These are phyloP conservation scores for Lodderomyces metapsilosis DNA, from an alignment of 1,139 yeast species.

Conservation along the genomic window DNA sequence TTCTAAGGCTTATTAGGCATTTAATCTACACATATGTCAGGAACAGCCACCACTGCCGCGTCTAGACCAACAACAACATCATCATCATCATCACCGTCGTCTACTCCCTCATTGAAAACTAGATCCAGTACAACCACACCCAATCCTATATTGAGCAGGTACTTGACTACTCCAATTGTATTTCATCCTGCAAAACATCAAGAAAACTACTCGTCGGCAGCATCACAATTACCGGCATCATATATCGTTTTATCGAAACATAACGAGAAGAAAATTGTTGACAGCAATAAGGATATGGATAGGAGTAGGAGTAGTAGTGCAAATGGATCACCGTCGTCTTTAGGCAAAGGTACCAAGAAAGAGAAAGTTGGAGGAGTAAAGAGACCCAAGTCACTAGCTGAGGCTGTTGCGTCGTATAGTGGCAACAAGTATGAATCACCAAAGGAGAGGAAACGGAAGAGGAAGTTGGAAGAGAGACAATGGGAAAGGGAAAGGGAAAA, in stretches of 20 bases:
- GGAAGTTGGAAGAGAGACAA: constrained; percentile 14
- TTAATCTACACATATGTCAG: no score
- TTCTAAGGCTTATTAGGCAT: neutral
- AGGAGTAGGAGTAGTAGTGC: neutral
- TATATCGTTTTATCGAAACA: constrained; percentile 35
- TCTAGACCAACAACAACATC: constrained; percentile 24
- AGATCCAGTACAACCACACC: constrained; percentile 4
- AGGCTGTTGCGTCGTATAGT: constrained; percentile 60
- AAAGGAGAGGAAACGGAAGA: constrained; percentile 33
- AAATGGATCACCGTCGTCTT: no score
- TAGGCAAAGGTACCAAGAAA: no score
- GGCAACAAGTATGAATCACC: constrained; percentile 49
- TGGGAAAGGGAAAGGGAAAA: constrained; percentile 14
- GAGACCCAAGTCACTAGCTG: constrained; percentile 55
- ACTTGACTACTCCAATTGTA: constrained; percentile 56
- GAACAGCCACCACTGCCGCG: neutral
- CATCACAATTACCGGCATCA: constrained; percentile 11
- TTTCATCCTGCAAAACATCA: constrained; percentile 53
- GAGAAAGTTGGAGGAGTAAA: neutral
- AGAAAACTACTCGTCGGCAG: constrained; percentile 23
- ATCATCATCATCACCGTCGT: neutral
- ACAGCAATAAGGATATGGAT: neutral
- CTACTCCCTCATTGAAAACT: neutral
- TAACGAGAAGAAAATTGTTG: neutral
- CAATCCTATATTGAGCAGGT: constrained; percentile 54